phyloP scores from a whole-genome alignment of 306 rosid genomes.

The Acacia crassicarpa region DNA sequence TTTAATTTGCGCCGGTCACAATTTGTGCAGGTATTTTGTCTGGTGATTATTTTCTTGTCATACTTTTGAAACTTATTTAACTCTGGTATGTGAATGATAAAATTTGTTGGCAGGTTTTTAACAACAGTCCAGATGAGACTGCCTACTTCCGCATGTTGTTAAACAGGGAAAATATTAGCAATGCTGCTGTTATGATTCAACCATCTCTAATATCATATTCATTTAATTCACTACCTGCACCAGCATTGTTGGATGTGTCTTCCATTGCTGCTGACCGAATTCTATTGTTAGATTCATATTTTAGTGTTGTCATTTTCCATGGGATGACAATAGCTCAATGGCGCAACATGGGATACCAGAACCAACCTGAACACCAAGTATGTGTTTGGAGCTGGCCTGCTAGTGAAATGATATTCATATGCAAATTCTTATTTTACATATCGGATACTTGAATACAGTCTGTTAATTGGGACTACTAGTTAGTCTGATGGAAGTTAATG shows the following conservation, averaged over 20 bases:
- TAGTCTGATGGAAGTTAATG: slow-evolving; percentile 12
- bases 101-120: slow-evolving; percentile 66
- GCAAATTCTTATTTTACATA: background rate
- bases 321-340: slow-evolving; percentile 95
- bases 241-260: slow-evolving; percentile 83
- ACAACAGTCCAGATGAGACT: slow-evolving; percentile 94
- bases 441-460: background rate
- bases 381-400: slow-evolving; percentile 25
- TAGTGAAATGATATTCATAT: slow-evolving; percentile 9
- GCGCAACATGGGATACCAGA: slow-evolving; percentile 93
- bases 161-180: slow-evolving; percentile 79
- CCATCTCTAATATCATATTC: slow-evolving; percentile 82
- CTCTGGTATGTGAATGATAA: slow-evolving; percentile 18
- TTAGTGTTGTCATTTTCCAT: slow-evolving; percentile 84
- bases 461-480: slow-evolving; percentile 12
- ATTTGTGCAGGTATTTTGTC: slow-evolving; percentile 69
- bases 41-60: background rate
- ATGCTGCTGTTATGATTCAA: slow-evolving; percentile 94
- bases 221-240: slow-evolving; percentile 74
- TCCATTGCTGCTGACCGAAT: slow-evolving; percentile 79
- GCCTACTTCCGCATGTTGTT: slow-evolving; percentile 86
- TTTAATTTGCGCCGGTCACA: slow-evolving; percentile 85
- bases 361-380: slow-evolving; percentile 75
- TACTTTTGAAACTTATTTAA: slow-evolving; percentile 10
- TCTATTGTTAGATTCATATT: slow-evolving; percentile 81